A percentile compares a stretch with the other conserved stretches of the same genome.
phyloP scores from a whole-genome alignment of 192 early-diverging fungal species.

The Rhizophagus clarus region DNA sequence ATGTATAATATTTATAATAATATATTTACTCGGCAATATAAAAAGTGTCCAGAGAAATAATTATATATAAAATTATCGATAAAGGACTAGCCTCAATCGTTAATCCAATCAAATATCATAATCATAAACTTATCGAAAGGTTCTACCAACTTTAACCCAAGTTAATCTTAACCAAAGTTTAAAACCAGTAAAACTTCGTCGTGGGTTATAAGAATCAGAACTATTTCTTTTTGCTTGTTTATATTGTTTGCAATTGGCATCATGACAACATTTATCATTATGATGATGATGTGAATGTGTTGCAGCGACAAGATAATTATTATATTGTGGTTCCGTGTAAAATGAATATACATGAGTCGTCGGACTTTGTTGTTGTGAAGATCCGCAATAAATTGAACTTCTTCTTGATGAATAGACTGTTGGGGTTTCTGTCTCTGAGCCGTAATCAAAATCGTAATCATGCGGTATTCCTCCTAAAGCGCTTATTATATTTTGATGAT shows the following conservation, averaged over 20 bases:
- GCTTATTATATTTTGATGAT: conserved; percentile 19
- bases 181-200: conserved; percentile 27
- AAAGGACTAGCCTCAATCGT: too few relatives aligned
- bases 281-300: conserved; percentile 26
- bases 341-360: not conserved
- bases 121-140: conserved; percentile 16
- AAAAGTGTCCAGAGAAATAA: not conserved
- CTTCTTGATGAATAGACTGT: conserved; percentile 15
- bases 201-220: conserved; percentile 19
- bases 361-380: not conserved
- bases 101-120: too few relatives aligned
- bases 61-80: not conserved
- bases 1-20: not conserved
- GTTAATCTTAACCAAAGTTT: conserved; percentile 30
- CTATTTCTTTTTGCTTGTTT: conserved; percentile 4
- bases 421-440: conserved; percentile 7
- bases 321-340: not conserved
- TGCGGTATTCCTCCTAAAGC: conserved; percentile 4
- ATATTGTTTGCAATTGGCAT: conserved; percentile 7
- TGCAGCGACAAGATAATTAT: not conserved
- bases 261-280: conserved; percentile 11
- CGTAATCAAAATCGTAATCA: conserved; percentile 26
- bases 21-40: not conserved
- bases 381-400: conserved; percentile 26
- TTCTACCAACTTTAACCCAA: conserved; percentile 29